Evolutionary conservation across 2,329 filamentous ascomycete species (phyloP), one percentile per base, ranked within the genome.

Genomic region (Fusarium azukiicola): DNA sequence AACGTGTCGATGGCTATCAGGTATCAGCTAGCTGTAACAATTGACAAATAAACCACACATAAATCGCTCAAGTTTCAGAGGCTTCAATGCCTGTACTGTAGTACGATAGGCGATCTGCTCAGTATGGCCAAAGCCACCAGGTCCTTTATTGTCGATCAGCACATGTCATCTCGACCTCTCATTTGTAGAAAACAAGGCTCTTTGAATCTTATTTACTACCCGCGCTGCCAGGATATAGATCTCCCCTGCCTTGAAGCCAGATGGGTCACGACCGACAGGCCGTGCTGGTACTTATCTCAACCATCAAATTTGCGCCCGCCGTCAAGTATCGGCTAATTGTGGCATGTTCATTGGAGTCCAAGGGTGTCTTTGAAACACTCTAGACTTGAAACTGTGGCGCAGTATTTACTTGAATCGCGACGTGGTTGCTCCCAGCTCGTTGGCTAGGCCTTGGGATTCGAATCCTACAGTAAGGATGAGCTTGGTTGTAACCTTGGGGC

Each of bases 381-480:
- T n/a, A 14, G 3, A 8, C 32, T 58, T 58, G 54, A 58, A 58
- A 40, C 21, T 16, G 32, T 58, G 32, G 54, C 54, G 54, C 16
- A 32, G 54, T 32, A 58, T 32, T 58, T 32, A 7, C 40, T 23
- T 64, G 23, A 46, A 44, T 40, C 17, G 17, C 46, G 58, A 32
- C 40, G 58, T 64, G 58, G 38, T 46, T 46, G 23, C 16, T n/a
- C 16, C 11, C 42, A 64, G 38, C 23, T 36, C 40, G 42, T 64
- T 64, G 40, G 58, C 14, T 64, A 16, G 16, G 58, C 32, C 27
- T 32, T n/a, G 58, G 58, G 58, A 12, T 23, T 46, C n/a, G 21
- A 64, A 64, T 64, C 58, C 58, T 64, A 32, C 58, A 8, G 23
- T 23, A 64, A 40, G n/a, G 58, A 27, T 46, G 23, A 46, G 58